phyloP scores from a whole-genome alignment of 495 filamentous ascomycete species.

The Hypoxylon subgilvum region DNA sequence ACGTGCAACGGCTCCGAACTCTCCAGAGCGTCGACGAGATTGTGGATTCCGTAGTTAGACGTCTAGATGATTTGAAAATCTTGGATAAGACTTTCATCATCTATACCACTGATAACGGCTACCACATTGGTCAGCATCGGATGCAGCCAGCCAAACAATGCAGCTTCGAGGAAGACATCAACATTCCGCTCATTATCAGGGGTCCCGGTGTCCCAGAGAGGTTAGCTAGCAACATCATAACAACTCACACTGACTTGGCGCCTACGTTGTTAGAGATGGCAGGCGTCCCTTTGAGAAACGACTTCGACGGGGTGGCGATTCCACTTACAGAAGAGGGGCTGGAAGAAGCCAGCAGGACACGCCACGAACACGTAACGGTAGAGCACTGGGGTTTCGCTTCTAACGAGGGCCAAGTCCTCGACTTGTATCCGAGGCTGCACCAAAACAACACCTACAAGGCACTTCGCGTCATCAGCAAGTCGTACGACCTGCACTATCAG shows the following conservation, averaged over 20 bases:
- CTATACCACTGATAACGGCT: slow-evolving; percentile 77
- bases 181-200: slow-evolving; percentile 69
- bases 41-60: slow-evolving; percentile 61
- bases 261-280: slow-evolving; percentile 67
- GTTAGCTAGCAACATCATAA: slow-evolving; percentile 59
- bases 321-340: slow-evolving; percentile 49
- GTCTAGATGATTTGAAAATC: slow-evolving; percentile 57
- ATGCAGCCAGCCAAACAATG: slow-evolving; percentile 73
- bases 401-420: slow-evolving; percentile 55
- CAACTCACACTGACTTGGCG: slow-evolving; percentile 72
- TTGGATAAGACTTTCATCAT: slow-evolving; percentile 74
- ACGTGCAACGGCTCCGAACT: slow-evolving; percentile 66
- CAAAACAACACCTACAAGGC: slow-evolving; percentile 71
- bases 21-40: slow-evolving; percentile 75
- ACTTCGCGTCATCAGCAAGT: slow-evolving; percentile 58
- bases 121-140: slow-evolving; percentile 76
- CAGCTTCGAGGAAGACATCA: slow-evolving; percentile 76
- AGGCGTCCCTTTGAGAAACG: slow-evolving; percentile 52
- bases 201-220: slow-evolving; percentile 62
- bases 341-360: slow-evolving; percentile 33
- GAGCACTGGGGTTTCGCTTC: slow-evolving; percentile 67
- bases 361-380: slow-evolving; percentile 70
- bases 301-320: slow-evolving; percentile 67
- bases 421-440: slow-evolving; percentile 34
- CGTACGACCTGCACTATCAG: slow-evolving; percentile 66